Evolutionary conservation across 2,329 filamentous ascomycete genomes (phyloP).

Genomic region (Alternaria ethzedia): DNA sequence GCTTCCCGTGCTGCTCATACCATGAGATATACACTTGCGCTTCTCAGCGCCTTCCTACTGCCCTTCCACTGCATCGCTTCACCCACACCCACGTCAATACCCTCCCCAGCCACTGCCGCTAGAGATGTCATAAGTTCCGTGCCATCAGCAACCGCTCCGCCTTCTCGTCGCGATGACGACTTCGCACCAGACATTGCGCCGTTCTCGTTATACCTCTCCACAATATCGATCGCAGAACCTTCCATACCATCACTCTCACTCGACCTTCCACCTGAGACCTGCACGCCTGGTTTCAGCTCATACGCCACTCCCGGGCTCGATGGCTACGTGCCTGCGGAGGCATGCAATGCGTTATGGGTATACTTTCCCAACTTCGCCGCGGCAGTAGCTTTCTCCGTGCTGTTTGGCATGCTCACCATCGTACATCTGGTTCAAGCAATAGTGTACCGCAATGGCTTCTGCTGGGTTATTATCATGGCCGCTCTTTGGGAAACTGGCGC

Average conservation of each 20-base stretch:
- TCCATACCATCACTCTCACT: slow-evolving; percentile 14
- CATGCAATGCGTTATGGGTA: slow-evolving; percentile 28
- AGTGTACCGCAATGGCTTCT: slow-evolving; percentile 41
- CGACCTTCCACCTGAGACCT: slow-evolving; percentile 18
- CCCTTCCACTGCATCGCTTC: slow-evolving; percentile 14
- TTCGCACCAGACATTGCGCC: slow-evolving; percentile 15
- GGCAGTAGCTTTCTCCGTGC: slow-evolving; percentile 24
- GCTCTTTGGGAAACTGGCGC: slow-evolving; percentile 51
- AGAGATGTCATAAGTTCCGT: slow-evolving; percentile 2
- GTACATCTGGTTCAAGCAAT: slow-evolving; percentile 25
- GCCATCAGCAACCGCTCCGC: slow-evolving; percentile 8
- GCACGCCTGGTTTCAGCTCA: slow-evolving; percentile 20
- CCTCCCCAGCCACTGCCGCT: slow-evolving; percentile 10
- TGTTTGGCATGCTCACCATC: slow-evolving; percentile 28
- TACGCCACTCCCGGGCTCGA: slow-evolving; percentile 26
- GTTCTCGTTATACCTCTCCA: slow-evolving; percentile 16
- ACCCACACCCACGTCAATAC: slow-evolving; percentile 3
- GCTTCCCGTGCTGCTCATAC: slow-evolving; percentile 8
- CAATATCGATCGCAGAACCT: slow-evolving; percentile 15
- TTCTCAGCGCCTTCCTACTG: slow-evolving; percentile 20
- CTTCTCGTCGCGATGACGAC: slow-evolving; percentile 16
- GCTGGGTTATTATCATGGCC: slow-evolving; percentile 54
- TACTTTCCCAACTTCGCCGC: slow-evolving; percentile 29
- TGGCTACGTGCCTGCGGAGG: slow-evolving; percentile 25
- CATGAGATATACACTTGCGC: slow-evolving; percentile 18